Conservation (phyloP, 768 basidiomycete species). For the Naganishia friedmannii region DNA sequence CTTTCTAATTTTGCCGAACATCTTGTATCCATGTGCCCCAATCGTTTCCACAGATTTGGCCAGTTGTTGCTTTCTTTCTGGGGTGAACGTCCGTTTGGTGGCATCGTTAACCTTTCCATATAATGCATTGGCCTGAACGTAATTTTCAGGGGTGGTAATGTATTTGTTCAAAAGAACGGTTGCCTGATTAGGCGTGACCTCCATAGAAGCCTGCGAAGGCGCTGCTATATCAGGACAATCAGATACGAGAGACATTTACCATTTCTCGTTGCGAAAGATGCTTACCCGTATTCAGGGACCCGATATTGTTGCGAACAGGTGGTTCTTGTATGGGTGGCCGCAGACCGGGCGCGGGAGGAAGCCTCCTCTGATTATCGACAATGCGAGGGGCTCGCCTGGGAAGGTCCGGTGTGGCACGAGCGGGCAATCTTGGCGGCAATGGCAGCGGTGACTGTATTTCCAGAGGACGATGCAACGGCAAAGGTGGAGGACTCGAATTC, state of each 20-base stretch:
- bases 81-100: conserved; percentile 5
- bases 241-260: not conserved
- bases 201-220: not conserved
- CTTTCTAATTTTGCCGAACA: conserved; percentile 16
- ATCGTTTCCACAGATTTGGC: conserved; percentile 8
- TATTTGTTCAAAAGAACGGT: conserved; percentile 1
- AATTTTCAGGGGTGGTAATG: conserved; percentile 11
- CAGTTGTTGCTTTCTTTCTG: conserved; percentile 3
- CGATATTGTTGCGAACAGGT: not conserved
- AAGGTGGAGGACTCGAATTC: not conserved
- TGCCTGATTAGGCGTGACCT: conserved; percentile 10
- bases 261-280: not conserved
- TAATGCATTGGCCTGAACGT: not conserved
- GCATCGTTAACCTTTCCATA: conserved; percentile 5
- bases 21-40: conserved; percentile 14
- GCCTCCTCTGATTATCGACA: not conserved
- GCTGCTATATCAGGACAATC: not conserved
- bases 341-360: not conserved
- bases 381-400: not conserved
- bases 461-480: not conserved
- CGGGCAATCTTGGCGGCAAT: conserved; percentile 2
- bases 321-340: conserved; percentile 14
- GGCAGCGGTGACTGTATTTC: not conserved
- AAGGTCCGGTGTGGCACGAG: not conserved
- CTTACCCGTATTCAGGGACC: not conserved